Base-by-base conservation (phyloP, 805 yeast species). In the Metschnikowia baotianmanensis region DNA sequence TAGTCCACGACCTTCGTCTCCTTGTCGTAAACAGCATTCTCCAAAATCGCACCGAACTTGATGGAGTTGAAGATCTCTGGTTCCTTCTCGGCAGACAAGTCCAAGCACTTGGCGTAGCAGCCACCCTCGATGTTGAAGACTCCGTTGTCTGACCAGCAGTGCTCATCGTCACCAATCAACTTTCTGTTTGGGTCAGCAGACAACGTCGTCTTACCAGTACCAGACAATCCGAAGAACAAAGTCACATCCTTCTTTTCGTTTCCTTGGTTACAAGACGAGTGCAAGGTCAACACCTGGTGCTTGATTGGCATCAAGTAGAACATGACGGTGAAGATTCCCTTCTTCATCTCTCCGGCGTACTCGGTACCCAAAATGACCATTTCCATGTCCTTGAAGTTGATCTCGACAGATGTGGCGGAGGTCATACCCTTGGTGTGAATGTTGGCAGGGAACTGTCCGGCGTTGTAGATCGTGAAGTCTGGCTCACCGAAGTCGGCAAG, bases 91-190 rank as follows among this genome's bases (percentile, higher is more conserved):
- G 75, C 83, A 37, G 87, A 72, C 52, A 91, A 76, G 59, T 87
- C 96, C 52, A 91, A 75, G 74, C 97, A 90, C 73, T 91, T 91
- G 59, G 98, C 98, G 75, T 91, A 91, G 77, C 99, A 91, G 53
- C 99, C 99, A 69, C 99, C 99, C 75, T 91, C 99, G 59, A 91
- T 90, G 80, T 93, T 93, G 83, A 91, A 91, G 45, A 91, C 97
- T 72, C 99, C 99, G 55, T 85, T 75, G 69, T 91, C 95, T 15
- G 97, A 86, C 99, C 99, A 91, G 76, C 98, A 91, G 75, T 91
- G 99, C 74, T 91, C 99, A 65, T 91, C 99, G 67, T 91, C 99
- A 66, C 99, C 99, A 62, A 91, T 91, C 65, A 91, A 79, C 64
- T 78, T 71, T 69, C 99, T 84, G 71, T 87, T 75, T 45, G 96